Evolutionary conservation across 2,329 filamentous ascomycete genomes (phyloP), one percentile per base, ranked within the genome.

Genomic region (Xylaria sp.): DNA sequence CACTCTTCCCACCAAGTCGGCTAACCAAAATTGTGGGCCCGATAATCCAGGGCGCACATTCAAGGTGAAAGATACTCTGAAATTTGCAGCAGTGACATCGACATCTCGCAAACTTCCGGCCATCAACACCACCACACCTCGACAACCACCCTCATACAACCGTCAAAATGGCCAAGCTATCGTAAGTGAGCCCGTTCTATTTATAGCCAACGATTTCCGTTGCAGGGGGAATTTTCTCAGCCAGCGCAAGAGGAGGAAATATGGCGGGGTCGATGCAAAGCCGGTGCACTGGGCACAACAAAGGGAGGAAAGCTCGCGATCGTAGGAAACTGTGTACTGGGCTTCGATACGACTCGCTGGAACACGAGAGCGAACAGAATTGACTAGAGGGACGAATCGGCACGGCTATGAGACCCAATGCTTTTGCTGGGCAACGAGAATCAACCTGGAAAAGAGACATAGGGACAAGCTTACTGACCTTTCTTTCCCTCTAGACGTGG

Each of bases 401-500:
- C 48, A 39, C 4, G 54, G 30, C 32, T 36, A 30, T 27, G 48
- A 47, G 19, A 9, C 7, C 12, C 32, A 42, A 60, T 51, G 66
- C 36, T 19, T 45, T 32, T 53, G 48, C 57, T 59, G 19, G 48
- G 24, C 50, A 12, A 50, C 36, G 42, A 24, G 14, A 21, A 32
- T 17, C 32, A 39, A 34, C 21, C 1, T 57, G 50, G 7, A 39
- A 30, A 47, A 24, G 47, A 2, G 19, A 19, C 27, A 21, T 54
- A 30, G 42, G 42, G 36, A 61, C 59, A 42, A 55, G 53, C 24
- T 66, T 56, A 30, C 74, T 75, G 61, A 76, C 70, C 36, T 12
- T 61, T 42, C 19, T 55, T 56, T 67, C 19, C 24, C 11, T 65
- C 77, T 78, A 91, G 89, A 75, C 89, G 93, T 90, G 93, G 92